These are phyloP conservation scores for Talaromyces sp. DNA, from an alignment of 2,329 filamentous ascomycete species.

Conservation along the genomic window DNA sequence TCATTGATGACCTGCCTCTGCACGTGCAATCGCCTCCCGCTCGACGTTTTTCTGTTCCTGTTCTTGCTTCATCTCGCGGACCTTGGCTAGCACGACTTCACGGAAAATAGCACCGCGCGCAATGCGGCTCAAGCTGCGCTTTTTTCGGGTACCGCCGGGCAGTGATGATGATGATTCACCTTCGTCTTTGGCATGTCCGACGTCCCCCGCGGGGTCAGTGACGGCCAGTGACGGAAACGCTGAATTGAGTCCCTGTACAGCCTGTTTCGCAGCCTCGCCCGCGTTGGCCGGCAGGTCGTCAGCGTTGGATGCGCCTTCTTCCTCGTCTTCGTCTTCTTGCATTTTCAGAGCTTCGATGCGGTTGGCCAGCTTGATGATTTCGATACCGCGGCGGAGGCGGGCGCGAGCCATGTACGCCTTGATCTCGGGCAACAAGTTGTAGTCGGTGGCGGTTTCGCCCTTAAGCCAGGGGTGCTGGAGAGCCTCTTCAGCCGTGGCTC, in stretches of 20 bases:
- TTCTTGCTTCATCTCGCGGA: constrained; percentile 82
- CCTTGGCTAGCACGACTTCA: constrained; percentile 90
- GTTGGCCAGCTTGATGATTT: constrained; percentile 92
- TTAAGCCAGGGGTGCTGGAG: constrained; percentile 82
- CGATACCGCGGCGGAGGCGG: constrained; percentile 85
- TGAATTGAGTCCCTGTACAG: constrained; percentile 12
- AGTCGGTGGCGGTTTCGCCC: constrained; percentile 84
- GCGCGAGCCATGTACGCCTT: constrained; percentile 87
- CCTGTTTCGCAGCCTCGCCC: constrained; percentile 45
- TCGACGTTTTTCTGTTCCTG: constrained; percentile 67
- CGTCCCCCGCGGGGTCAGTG: constrained; percentile 7
- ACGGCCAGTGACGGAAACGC: constrained; percentile 20
- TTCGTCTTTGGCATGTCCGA: background rate
- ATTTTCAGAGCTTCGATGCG: constrained; percentile 92
- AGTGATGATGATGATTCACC: constrained; percentile 9
- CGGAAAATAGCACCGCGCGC: constrained; percentile 75
- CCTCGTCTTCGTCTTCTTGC: constrained; percentile 80
- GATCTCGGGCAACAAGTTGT: constrained; percentile 97
- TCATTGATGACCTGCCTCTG: constrained; percentile 14
- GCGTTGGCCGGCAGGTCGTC: constrained; percentile 53
- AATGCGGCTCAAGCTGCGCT: constrained; percentile 49
- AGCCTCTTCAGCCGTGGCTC: constrained; percentile 74
- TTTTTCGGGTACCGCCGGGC: constrained; percentile 34
- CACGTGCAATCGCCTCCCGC: constrained; percentile 48
- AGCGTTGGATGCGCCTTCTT: constrained; percentile 59